A percentile compares a stretch with the other conserved stretches of the same genome.
These are phyloP conservation scores for Truncatella angustata DNA, from an alignment of 2,329 filamentous ascomycete species.

Conservation along the genomic window DNA sequence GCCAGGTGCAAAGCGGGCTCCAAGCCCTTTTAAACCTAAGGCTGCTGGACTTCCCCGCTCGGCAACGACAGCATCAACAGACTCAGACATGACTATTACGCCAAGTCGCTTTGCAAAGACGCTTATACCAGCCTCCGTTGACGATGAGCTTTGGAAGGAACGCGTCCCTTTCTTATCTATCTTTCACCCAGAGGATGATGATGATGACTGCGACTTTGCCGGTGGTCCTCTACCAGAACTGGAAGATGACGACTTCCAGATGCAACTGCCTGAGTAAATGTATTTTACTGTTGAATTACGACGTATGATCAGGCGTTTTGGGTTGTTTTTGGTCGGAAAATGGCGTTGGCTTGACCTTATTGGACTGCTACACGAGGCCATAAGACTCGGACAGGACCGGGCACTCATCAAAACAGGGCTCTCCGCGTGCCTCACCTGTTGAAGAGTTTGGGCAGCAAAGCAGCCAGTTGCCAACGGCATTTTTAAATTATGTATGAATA, in stretches of 20 bases:
- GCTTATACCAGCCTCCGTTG: conserved; percentile 21
- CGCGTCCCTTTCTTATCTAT: conserved; percentile 56
- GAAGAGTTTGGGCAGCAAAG: no score
- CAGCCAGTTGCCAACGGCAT: no score
- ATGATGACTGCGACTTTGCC: conserved; percentile 31
- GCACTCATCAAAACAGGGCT: no score
- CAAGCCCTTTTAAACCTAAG: conserved; percentile 15
- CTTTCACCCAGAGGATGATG: conserved; percentile 50
- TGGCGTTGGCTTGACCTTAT: no score
- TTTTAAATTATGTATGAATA: no score
- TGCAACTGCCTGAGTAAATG: conserved; percentile 40
- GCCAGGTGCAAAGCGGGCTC: conserved; percentile 8
- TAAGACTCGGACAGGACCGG: no score
- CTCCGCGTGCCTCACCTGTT: no score
- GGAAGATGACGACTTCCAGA: conserved; percentile 53
- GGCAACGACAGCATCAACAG: conserved; percentile 35
- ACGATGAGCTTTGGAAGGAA: conserved; percentile 33
- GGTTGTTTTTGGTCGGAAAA: no score
- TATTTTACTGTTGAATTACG: not conserved
- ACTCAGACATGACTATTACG: conserved; percentile 45
- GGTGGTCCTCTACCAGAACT: conserved; percentile 28
- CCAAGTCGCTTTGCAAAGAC: conserved; percentile 40
- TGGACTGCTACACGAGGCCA: no score
- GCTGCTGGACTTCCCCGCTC: conserved; percentile 26
- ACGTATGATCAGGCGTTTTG: conserved; percentile 1